Percentiles rank a stretch among this genome's conserved stretches.
These are phyloP conservation scores for Fagopyrum homotropicum DNA, from an alignment of 148 eudicot genomes.

Conservation along the genomic window DNA sequence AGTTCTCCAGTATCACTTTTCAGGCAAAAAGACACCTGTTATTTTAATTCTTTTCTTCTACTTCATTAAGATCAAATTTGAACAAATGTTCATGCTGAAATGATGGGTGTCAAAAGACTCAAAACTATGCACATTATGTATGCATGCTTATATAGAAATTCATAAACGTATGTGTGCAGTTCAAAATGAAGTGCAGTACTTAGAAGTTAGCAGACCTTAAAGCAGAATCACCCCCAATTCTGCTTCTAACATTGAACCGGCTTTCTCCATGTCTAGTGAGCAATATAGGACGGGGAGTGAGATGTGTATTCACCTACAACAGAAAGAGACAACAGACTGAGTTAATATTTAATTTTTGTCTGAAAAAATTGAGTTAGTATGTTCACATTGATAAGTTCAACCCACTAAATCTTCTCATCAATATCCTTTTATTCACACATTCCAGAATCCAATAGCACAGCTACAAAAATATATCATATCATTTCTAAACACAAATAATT, in stretches of 20 bases:
- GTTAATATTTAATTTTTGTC: not conserved
- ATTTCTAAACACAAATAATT: no score
- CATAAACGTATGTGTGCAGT: not conserved
- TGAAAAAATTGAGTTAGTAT: not conserved
- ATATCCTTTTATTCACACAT: not conserved
- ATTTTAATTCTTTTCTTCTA: not conserved
- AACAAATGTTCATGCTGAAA: not conserved
- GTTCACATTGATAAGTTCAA: not conserved
- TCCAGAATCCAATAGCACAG: not conserved
- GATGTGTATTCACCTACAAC: constrained; percentile 84
- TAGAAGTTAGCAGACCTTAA: constrained; percentile 49
- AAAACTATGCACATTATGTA: not conserved
- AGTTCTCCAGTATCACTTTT: constrained; percentile 80
- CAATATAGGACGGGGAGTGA: constrained; percentile 93
- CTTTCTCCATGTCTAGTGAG: constrained; percentile 97
- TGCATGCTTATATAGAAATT: not conserved
- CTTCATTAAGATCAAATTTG: not conserved
- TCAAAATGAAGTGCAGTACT: not conserved
- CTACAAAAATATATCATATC: not conserved
- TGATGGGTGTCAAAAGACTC: not conserved
- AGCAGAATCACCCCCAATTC: constrained; percentile 85
- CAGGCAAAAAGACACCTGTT: not conserved
- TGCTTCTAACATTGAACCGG: constrained; percentile 80
- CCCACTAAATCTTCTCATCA: not conserved
- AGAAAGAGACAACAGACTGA: not conserved